Conservation (phyloP, 1,284 basidiomycete species). For the Fomitiporia mediterranea region DNA sequence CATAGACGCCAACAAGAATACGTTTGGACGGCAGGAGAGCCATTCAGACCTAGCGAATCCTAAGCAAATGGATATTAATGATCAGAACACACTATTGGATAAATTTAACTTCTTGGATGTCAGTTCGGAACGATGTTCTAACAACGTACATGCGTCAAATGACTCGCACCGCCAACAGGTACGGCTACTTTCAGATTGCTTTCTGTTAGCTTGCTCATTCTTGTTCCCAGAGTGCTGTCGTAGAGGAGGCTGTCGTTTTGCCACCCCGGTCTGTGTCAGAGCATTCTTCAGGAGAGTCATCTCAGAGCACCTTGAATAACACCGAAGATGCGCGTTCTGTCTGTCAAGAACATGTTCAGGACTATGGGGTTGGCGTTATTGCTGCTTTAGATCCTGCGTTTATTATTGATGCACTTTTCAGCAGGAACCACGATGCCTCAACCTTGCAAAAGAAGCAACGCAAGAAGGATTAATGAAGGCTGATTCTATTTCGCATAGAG, state of each 20-base stretch:
- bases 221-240: background rate
- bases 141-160: background rate
- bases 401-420: background rate
- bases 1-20: background rate
- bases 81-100: background rate
- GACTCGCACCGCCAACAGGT: background rate
- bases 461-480: background rate
- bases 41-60: background rate
- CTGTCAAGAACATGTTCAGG: background rate
- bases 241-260: background rate
- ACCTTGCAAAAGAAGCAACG: background rate
- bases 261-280: background rate
- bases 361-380: background rate
- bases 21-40: background rate
- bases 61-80: background rate
- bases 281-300: slow-evolving; percentile 12
- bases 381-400: background rate
- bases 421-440: background rate
- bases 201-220: background rate
- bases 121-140: background rate
- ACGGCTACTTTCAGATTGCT: background rate
- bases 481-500: background rate
- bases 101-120: background rate
- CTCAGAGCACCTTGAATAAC: slow-evolving; percentile 7
- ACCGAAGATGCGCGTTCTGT: background rate